phyloP scores from a whole-genome alignment of 441 rosid species.

The Populus hybrid region DNA sequence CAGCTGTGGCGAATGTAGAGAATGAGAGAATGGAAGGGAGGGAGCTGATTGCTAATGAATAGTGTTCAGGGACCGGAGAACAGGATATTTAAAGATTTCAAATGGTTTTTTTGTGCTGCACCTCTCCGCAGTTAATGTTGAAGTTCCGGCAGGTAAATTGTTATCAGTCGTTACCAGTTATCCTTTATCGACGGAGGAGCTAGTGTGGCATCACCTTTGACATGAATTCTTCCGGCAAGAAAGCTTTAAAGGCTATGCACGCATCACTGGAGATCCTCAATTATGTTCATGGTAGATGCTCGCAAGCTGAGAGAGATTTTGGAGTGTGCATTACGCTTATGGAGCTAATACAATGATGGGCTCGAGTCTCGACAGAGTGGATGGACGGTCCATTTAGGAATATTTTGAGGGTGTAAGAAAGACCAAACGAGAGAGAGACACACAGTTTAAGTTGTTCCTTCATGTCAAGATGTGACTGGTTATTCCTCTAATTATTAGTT shows the following conservation, averaged over 20 bases:
- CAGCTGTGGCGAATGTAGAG: background rate
- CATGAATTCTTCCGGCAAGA: background rate
- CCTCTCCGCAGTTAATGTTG: background rate
- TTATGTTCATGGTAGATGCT: background rate
- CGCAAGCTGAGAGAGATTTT: background rate
- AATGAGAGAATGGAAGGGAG: background rate
- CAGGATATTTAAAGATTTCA: background rate
- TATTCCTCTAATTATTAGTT: background rate
- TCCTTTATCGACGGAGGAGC: background rate
- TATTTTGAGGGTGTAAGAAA: constrained; percentile 33
- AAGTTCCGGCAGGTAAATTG: too few relatives aligned
- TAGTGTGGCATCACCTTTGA: background rate
- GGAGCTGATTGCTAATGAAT: background rate
- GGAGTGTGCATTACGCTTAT: background rate
- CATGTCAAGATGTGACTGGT: background rate
- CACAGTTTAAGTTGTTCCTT: background rate
- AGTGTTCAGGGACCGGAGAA: background rate
- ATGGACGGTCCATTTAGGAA: constrained; percentile 28
- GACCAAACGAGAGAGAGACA: constrained; percentile 3
- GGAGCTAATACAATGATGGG: background rate
- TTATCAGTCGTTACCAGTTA: background rate
- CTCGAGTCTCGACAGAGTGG: constrained; percentile 3
- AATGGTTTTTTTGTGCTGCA: background rate
- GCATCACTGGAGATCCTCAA: background rate
- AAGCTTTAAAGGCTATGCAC: too few relatives aligned